Evolutionary conservation across 2,329 filamentous ascomycete genomes (phyloP), one percentile per base, ranked within the genome.

Genomic region (Xenosphaeropsis pyriputrescens): DNA sequence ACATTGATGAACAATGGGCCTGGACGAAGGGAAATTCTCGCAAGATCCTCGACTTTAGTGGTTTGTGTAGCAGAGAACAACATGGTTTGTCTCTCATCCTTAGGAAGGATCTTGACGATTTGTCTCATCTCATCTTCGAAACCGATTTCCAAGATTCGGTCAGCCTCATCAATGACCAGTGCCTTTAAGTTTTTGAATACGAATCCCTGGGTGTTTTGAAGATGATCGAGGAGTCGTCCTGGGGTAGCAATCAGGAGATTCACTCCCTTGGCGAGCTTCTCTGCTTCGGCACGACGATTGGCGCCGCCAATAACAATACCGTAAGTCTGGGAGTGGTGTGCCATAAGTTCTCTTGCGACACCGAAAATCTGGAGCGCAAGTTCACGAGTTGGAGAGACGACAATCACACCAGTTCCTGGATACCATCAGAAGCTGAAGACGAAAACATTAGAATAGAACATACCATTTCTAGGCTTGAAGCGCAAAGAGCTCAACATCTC

Each of bases 11-110:
- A 96, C 11, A 98, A 66, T 2, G 91, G 91, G 2, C 89, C 88
- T 1, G 85, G 80, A 29, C 86, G 76, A 35, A 98, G 70, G 4
- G 91, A 98, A 55, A 98, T 93, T 45, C 91, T 72, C 1, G 91
- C 91, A 39, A 98, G 70, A 59, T 98, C 91, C 61, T 96, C 89
- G 48, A 98, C 91, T 63, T 98, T 96, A 39, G 89, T 96, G 3
- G 91, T 98, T 60, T 96, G 91, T 4, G 91, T 98, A 12, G 91
- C 91, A 12, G 86, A 95, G 68, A 98, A 98, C n/a, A 98, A 73
- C 79, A 93, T 91, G 0, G 88, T 95, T 61, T 96, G 89, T 42
- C 91, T 70, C 47, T 88, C 76, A 41, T 93, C 79, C 48, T 80
- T 81, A 34, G 88, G 85, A 14, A 96, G 65, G 39, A 96, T 91